phyloP scores from a whole-genome alignment of 108 stramenopile species.

The Skeletonema grethae region DNA sequence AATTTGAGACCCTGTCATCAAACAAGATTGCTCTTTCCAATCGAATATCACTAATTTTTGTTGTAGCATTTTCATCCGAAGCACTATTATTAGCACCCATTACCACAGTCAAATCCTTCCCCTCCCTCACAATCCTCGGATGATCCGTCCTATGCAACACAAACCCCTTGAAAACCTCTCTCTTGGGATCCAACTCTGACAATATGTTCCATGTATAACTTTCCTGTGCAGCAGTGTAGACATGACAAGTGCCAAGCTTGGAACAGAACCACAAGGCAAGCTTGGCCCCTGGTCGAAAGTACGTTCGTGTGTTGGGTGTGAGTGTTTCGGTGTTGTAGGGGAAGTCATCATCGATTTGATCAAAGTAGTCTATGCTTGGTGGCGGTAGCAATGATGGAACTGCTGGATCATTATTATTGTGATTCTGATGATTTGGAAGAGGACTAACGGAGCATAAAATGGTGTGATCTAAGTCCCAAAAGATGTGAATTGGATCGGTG shows the following conservation, averaged over 20 bases:
- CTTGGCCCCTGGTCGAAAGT: conserved; percentile 47
- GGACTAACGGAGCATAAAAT: conserved; percentile 49
- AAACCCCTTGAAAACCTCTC: conserved; percentile 13
- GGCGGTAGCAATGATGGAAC: conserved; percentile 8
- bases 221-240: conserved; percentile 48
- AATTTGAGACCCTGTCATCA: conserved; percentile 42
- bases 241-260: conserved; percentile 26
- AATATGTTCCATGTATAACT: conserved; percentile 45
- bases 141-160: conserved; percentile 43
- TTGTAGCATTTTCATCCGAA: no score
- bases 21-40: conserved; percentile 40
- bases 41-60: no score
- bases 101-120: conserved; percentile 49
- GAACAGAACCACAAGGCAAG: conserved; percentile 24
- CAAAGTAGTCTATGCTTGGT: conserved; percentile 21
- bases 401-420: conserved; percentile 3
- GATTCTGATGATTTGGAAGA: neutral
- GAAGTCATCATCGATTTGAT: conserved; percentile 58
- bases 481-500: conserved; percentile 42
- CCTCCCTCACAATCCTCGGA: conserved; percentile 35
- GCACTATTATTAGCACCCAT: neutral
- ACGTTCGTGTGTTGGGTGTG: conserved; percentile 46
- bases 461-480: conserved; percentile 53
- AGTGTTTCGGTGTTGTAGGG: conserved; percentile 24
- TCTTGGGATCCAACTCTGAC: conserved; percentile 28